phyloP scores from a whole-genome alignment of 345 rosid genomes.

The Carallia brachiata region DNA sequence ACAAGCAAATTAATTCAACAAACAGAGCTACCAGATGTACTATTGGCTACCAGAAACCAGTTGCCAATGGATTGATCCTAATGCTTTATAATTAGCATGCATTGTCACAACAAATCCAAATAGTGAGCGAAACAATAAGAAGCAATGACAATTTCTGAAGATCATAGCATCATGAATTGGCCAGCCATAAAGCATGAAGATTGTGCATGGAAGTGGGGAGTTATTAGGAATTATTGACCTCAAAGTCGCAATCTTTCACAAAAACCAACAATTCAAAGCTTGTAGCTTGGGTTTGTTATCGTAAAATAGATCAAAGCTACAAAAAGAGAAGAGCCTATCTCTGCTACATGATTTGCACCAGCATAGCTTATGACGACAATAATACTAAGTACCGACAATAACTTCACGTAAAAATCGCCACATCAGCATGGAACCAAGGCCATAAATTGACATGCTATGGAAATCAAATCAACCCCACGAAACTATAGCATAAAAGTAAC shows the following conservation, averaged over 20 bases:
- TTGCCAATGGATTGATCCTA: not conserved
- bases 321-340: not conserved
- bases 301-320: not conserved
- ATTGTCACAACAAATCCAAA: not conserved
- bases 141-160: not conserved
- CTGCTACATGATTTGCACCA: no score
- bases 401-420: no score
- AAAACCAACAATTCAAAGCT: not conserved
- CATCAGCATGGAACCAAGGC: no score
- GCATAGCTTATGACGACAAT: no score
- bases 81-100: not conserved
- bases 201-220: not conserved
- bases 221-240: not conserved
- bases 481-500: no score
- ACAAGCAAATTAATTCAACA: not conserved
- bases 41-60: not conserved
- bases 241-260: not conserved
- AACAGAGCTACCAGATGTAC: not conserved
- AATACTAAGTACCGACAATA: no score
- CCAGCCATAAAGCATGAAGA: not conserved
- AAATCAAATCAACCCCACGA: no score
- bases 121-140: not conserved
- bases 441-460: no score
- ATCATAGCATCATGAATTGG: not conserved
- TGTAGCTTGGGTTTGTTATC: not conserved